Conservation (phyloP, 2,329 filamentous ascomycete genomes). For the Cryphonectria japonica region DNA sequence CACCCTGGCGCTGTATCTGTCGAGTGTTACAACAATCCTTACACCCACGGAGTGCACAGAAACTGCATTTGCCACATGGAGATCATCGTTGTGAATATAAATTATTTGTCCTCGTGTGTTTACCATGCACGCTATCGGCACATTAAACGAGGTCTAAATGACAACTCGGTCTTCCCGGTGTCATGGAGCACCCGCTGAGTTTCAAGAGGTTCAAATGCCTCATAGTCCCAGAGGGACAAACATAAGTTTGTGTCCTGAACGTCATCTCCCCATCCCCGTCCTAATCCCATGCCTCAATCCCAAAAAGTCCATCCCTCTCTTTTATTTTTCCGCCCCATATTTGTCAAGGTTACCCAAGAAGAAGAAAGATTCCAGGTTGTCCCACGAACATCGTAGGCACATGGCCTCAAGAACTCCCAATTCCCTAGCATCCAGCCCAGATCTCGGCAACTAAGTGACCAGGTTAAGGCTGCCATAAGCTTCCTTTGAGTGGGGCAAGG, state of each 20-base stretch:
- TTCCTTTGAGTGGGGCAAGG: neutral
- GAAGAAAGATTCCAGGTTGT: neutral
- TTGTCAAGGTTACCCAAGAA: neutral
- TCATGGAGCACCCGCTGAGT: neutral
- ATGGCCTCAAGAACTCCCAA: neutral
- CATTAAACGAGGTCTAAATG: neutral
- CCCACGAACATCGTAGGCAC: neutral
- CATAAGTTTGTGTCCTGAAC: neutral
- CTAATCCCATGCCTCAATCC: neutral
- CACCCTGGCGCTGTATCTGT: neutral
- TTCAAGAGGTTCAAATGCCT: neutral
- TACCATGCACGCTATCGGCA: neutral
- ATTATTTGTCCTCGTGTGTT: slow-evolving; percentile 5
- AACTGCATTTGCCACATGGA: neutral
- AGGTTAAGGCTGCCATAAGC: neutral
- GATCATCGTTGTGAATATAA: neutral
- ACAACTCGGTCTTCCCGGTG: neutral
- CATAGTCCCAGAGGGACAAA: neutral
- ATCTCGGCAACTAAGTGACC: neutral
- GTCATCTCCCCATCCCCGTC: neutral
- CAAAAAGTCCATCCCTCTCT: neutral
- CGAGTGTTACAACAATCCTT: neutral
- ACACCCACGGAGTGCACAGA: neutral
- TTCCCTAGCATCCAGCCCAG: neutral
- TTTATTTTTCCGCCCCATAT: neutral